Conservation (phyloP, 371 early-diverging fungal species). For the Globomyces sp. region DNA sequence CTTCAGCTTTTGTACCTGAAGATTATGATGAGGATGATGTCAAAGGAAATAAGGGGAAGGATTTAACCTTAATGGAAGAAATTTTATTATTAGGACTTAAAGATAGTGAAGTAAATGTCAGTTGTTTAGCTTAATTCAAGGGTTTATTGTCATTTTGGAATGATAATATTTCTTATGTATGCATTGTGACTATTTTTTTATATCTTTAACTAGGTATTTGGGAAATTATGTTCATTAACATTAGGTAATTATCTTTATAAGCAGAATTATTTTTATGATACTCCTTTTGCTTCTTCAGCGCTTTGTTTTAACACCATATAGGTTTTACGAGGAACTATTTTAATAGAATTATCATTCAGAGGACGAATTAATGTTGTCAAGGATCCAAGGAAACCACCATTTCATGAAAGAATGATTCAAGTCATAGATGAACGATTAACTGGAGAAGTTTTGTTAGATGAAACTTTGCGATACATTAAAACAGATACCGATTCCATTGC, state of each 20-base stretch:
- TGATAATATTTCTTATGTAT: conserved; percentile 92
- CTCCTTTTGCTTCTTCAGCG: neutral
- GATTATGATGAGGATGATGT: conserved; percentile 12
- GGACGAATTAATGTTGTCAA: conserved; percentile 83
- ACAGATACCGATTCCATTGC: conserved; percentile 65
- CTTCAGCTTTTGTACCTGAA: neutral
- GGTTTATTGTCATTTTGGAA: conserved; percentile 98
- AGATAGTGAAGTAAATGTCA: conserved; percentile 75
- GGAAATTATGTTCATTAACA: too few species aligned
- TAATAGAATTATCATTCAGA: conserved; percentile 92
- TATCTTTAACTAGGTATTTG: neutral
- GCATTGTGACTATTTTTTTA: neutral
- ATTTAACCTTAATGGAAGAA: conserved; percentile 89
- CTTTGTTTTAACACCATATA: conserved; percentile 11
- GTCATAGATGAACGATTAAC: conserved; percentile 79
- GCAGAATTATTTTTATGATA: neutral
- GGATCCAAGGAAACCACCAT: conserved; percentile 79
- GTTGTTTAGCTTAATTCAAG: conserved; percentile 37
- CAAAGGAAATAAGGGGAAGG: conserved; percentile 5
- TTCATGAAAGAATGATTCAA: conserved; percentile 79
- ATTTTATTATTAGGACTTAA: conserved; percentile 90
- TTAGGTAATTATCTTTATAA: too few species aligned
- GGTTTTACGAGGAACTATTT: conserved; percentile 82
- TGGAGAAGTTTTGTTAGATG: conserved; percentile 95
- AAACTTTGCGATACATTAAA: conserved; percentile 86